Percentiles rank a stretch among this genome's conserved stretches.
Evolutionary conservation across 73 alveolate species (phyloP).

Genomic region (Paramecium sonneborni): DNA sequence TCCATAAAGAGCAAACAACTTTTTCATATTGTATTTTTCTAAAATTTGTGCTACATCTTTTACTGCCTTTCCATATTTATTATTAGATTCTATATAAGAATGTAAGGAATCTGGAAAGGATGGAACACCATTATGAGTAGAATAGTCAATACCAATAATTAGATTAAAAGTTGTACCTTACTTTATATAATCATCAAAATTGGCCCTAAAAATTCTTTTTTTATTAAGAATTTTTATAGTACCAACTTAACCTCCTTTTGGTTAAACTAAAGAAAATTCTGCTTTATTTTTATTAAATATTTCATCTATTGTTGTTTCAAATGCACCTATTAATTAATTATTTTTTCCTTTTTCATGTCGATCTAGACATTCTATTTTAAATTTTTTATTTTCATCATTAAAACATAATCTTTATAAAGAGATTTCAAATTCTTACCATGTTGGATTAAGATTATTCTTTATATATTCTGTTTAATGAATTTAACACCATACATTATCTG

Average conservation of each 20-base stretch:
- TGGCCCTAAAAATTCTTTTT: conserved; percentile 34
- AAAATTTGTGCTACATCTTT: neutral
- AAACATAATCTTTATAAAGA: conserved; percentile 58
- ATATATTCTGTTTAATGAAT: conserved; percentile 67
- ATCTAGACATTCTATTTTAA: conserved; percentile 66
- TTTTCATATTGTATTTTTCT: neutral
- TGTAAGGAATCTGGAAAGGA: conserved; percentile 50
- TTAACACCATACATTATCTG: conserved; percentile 51
- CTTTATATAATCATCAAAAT: conserved; percentile 85
- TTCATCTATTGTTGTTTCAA: conserved; percentile 48
- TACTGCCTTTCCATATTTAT: neutral
- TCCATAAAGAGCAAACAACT: conserved; percentile 32
- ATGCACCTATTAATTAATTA: conserved; percentile 68
- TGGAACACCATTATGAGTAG: conserved; percentile 86
- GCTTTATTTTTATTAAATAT: conserved; percentile 22
- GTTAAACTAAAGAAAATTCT: neutral
- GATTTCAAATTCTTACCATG: conserved; percentile 60
- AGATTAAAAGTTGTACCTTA: conserved; percentile 81
- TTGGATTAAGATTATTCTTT: conserved; percentile 61
- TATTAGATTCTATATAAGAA: neutral
- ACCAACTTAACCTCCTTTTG: conserved; percentile 63
- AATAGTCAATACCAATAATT: conserved; percentile 85
- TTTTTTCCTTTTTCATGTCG: conserved; percentile 57
- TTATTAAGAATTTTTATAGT: conserved; percentile 20
- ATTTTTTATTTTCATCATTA: conserved; percentile 30